Conservation (phyloP, 306 rosid species). For the Myrica gale region DNA sequence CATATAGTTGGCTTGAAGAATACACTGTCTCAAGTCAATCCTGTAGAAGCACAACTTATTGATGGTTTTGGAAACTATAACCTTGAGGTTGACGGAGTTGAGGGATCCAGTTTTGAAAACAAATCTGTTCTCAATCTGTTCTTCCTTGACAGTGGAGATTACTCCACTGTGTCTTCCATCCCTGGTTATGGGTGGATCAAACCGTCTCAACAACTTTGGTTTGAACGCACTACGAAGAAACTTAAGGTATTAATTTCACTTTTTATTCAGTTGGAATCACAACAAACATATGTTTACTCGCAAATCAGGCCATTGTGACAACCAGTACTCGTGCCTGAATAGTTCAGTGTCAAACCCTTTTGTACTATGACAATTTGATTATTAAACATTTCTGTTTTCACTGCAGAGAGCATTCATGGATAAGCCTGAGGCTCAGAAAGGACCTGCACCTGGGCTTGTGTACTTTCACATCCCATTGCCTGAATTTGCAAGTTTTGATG, state of each 20-base stretch:
- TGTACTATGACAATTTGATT: neutral
- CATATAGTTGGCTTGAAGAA: conserved; percentile 70
- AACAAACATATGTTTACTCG: neutral
- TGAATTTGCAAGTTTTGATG: conserved; percentile 62
- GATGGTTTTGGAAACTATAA: conserved; percentile 97
- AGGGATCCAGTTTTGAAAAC: conserved; percentile 64
- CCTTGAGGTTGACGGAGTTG: conserved; percentile 68
- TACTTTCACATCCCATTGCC: conserved; percentile 94
- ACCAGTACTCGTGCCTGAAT: neutral
- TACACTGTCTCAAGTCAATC: conserved; percentile 69
- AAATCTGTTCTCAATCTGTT: conserved; percentile 88
- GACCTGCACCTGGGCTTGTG: conserved; percentile 75
- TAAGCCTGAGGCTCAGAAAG: conserved; percentile 61
- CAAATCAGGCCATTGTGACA: neutral
- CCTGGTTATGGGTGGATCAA: conserved; percentile 88
- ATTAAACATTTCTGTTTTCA: neutral
- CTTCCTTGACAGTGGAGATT: conserved; percentile 94
- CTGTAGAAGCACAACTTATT: conserved; percentile 44
- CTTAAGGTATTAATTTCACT: conserved; percentile 54
- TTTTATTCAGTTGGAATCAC: neutral
- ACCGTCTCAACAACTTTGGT: conserved; percentile 92
- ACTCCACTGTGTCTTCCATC: conserved; percentile 63
- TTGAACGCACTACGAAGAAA: conserved; percentile 55
- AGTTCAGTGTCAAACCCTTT: conserved; percentile 22
- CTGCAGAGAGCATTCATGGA: conserved; percentile 60